Conservation (phyloP, 1,284 basidiomycete genomes). For the Trametes sp. region DNA sequence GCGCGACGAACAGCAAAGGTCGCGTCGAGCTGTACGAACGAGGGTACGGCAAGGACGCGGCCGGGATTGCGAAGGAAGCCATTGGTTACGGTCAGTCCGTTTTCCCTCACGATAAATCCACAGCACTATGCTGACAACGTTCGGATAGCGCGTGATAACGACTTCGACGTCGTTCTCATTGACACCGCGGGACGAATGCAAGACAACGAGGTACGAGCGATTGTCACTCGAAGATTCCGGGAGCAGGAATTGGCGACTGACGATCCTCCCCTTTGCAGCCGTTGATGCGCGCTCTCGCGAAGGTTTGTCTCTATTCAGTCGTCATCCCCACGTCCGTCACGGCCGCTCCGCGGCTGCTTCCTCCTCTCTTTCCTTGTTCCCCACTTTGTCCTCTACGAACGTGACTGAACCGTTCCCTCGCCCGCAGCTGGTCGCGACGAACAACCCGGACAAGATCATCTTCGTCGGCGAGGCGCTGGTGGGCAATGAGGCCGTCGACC, state of each 20-base stretch:
- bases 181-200: constrained; percentile 99
- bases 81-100: constrained; percentile 78
- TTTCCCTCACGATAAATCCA: background rate
- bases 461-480: constrained; percentile 97
- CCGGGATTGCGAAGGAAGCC: constrained; percentile 96
- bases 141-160: constrained; percentile 76
- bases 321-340: background rate
- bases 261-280: constrained; percentile 56
- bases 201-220: constrained; percentile 84
- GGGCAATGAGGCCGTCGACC: constrained; percentile 97
- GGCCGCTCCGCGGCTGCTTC: background rate
- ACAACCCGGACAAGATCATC: constrained; percentile 94
- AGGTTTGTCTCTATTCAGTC: constrained; percentile 57
- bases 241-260: background rate
- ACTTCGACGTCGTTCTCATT: constrained; percentile 94
- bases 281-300: constrained; percentile 97
- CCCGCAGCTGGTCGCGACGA: constrained; percentile 83
- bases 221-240: constrained; percentile 4
- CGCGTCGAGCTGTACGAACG: constrained; percentile 94
- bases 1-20: constrained; percentile 72
- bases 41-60: constrained; percentile 98
- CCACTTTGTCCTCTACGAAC: too few relatives aligned
- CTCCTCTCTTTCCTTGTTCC: background rate
- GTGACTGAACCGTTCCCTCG: background rate
- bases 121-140: background rate